These are phyloP conservation scores for Bisporella sp. DNA, from an alignment of 2,329 filamentous ascomycete genomes.

Conservation along the genomic window DNA sequence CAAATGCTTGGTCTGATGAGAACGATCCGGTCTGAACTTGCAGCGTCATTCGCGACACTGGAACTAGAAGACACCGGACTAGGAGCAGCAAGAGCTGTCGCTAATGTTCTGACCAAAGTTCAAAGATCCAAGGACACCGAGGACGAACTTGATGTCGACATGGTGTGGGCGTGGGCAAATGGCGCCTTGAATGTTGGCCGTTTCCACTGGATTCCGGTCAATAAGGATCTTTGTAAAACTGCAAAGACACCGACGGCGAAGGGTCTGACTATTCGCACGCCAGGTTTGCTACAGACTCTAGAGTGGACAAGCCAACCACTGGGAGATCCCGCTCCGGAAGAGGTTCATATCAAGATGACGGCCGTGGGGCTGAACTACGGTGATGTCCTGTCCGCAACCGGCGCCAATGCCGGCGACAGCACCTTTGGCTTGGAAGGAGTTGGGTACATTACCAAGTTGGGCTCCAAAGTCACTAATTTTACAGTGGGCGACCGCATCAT, in stretches of 20 bases:
- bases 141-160: neutral
- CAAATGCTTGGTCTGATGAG: slow-evolving; percentile 4
- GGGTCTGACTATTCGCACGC: neutral
- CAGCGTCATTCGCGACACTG: no score
- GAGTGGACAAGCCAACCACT: neutral
- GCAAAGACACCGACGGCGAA: neutral
- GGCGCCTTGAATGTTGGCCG: neutral
- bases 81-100: no score
- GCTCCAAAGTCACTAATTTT: no score
- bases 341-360: neutral
- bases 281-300: neutral
- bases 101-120: no score
- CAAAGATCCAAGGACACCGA: neutral
- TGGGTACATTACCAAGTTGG: no score
- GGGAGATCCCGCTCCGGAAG: neutral
- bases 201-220: neutral
- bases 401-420: slow-evolving; percentile 11
- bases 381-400: slow-evolving; percentile 7
- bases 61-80: no score
- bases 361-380: neutral
- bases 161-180: neutral
- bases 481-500: no score
- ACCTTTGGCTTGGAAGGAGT: neutral
- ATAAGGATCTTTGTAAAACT: neutral
- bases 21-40: no score